A percentile compares a stretch with the other conserved stretches of the same genome.
Evolutionary conservation across 2,329 filamentous ascomycete species (phyloP).

Genomic region (Scedosporium dehoogii): DNA sequence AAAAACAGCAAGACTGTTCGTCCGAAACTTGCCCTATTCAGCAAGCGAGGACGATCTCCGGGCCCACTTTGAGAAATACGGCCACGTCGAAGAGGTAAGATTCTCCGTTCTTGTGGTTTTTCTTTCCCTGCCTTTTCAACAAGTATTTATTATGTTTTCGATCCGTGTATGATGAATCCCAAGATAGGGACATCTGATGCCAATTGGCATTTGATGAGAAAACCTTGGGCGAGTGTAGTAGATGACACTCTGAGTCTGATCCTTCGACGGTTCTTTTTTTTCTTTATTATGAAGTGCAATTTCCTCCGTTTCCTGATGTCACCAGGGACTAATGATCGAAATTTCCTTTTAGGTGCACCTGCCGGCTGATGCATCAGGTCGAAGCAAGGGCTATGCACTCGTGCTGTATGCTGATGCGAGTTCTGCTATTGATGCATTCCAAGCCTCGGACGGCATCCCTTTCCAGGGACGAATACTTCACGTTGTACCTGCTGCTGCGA

Average conservation of each 20-base stretch:
- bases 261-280: conserved; percentile 31
- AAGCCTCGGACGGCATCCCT: conserved; percentile 68
- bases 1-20: conserved; percentile 69
- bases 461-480: conserved; percentile 92
- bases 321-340: conserved; percentile 27
- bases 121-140: conserved; percentile 1
- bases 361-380: conserved; percentile 60
- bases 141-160: conserved; percentile 5
- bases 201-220: conserved; percentile 70
- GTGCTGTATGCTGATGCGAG: conserved; percentile 66
- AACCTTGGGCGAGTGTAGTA: conserved; percentile 85
- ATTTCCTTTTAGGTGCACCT: conserved; percentile 63
- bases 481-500: conserved; percentile 74
- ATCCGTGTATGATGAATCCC: conserved; percentile 72
- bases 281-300: not conserved
- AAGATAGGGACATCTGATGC: conserved; percentile 99
- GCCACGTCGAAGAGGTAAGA: conserved; percentile 79
- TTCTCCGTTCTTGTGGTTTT: conserved; percentile 11
- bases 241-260: conserved; percentile 32
- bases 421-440: conserved; percentile 69
- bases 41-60: conserved; percentile 69
- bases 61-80: conserved; percentile 61
- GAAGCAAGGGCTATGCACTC: conserved; percentile 84
- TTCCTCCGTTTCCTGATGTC: conserved; percentile 6
- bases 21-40: conserved; percentile 80